A percentile compares a stretch with the other conserved stretches of the same genome.
Conservation (phyloP, 805 yeast species). For the Candida qinlingensis region DNA sequence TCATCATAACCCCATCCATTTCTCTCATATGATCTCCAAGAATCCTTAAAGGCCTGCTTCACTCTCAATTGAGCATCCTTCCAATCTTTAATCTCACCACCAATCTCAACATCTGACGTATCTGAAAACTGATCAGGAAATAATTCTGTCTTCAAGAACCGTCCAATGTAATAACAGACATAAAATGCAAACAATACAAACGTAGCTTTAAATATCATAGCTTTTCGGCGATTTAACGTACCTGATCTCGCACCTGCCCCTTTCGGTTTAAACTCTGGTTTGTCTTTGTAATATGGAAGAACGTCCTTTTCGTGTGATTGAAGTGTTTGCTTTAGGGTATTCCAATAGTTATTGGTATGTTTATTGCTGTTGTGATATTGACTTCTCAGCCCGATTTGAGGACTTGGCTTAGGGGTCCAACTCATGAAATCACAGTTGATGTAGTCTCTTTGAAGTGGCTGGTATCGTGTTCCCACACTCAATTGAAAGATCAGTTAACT, state of each 20-base stretch:
- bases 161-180: constrained; percentile 30
- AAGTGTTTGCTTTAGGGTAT: constrained; percentile 13
- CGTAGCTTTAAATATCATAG: constrained; percentile 40
- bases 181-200: constrained; percentile 38
- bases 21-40: constrained; percentile 71
- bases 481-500: too few relatives aligned
- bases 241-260: background rate
- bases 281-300: constrained; percentile 50
- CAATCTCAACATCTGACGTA: constrained; percentile 3
- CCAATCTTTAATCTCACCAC: constrained; percentile 34
- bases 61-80: constrained; percentile 44
- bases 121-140: constrained; percentile 1
- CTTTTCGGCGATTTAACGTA: constrained; percentile 12
- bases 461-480: too few relatives aligned
- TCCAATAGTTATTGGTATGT: constrained; percentile 16
- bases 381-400: background rate
- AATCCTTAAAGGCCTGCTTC: constrained; percentile 58
- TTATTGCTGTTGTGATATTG: background rate
- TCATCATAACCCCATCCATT: constrained; percentile 85
- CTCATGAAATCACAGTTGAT: background rate
- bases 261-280: constrained; percentile 30
- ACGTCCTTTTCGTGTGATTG: constrained; percentile 2
- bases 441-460: too few relatives aligned
- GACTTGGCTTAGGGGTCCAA: constrained; percentile 2
- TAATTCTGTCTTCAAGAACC: constrained; percentile 16